phyloP scores from a whole-genome alignment of 805 yeast genomes.

The Ascoidea tarda region DNA sequence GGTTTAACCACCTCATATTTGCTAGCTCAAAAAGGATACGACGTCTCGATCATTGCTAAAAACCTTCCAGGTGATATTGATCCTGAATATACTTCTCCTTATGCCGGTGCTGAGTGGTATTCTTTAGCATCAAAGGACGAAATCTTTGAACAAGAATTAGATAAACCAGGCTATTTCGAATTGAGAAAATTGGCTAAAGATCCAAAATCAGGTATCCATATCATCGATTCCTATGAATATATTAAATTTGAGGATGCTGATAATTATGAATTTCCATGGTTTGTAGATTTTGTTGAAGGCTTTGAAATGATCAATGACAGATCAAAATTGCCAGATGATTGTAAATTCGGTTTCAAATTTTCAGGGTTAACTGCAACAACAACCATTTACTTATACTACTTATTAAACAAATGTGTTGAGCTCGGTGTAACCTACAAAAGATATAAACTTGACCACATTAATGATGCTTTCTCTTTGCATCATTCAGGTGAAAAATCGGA shows the following conservation, averaged over 20 bases:
- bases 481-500: slow-evolving; percentile 21
- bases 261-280: slow-evolving; percentile 33
- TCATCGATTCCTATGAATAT: slow-evolving; percentile 12
- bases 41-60: slow-evolving; percentile 27
- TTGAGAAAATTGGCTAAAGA: slow-evolving; percentile 32
- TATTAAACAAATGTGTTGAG: slow-evolving; percentile 29
- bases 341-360: neutral
- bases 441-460: slow-evolving; percentile 24
- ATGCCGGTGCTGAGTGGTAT: slow-evolving; percentile 64
- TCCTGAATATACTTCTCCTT: slow-evolving; percentile 43
- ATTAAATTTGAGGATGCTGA: slow-evolving; percentile 6
- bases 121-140: slow-evolving; percentile 31
- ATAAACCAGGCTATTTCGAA: slow-evolving; percentile 31
- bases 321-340: no score
- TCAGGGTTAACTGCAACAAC: slow-evolving; percentile 41
- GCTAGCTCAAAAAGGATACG: slow-evolving; percentile 25
- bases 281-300: slow-evolving; percentile 25
- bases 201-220: slow-evolving; percentile 34
- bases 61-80: slow-evolving; percentile 45
- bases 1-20: slow-evolving; percentile 38
- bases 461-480: slow-evolving; percentile 32
- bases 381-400: slow-evolving; percentile 39
- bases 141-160: slow-evolving; percentile 23
- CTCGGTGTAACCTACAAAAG: slow-evolving; percentile 36
- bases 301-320: slow-evolving; percentile 12